phyloP scores from a whole-genome alignment of 306 rosid genomes.

The Castanopsis chinensis region DNA sequence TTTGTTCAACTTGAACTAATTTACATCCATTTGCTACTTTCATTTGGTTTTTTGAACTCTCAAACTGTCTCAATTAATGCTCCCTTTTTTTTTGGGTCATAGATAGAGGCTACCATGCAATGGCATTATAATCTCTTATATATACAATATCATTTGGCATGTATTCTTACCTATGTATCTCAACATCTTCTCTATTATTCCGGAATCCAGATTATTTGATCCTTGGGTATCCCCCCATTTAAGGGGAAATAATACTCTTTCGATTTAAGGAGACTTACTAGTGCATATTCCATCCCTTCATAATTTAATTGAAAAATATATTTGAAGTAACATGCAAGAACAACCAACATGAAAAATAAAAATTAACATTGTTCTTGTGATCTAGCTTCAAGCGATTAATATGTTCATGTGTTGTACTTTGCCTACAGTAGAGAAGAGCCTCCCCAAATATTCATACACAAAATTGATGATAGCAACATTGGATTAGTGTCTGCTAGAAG shows the following conservation, averaged over 20 bases:
- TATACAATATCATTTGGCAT: neutral
- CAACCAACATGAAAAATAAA: neutral
- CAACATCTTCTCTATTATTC: neutral
- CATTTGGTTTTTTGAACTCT: neutral
- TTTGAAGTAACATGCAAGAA: neutral
- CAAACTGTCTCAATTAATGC: neutral
- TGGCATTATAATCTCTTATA: too few relatives aligned
- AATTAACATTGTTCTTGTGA: neutral
- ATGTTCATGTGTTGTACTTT: neutral
- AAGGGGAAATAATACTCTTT: too few relatives aligned
- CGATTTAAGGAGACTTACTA: neutral
- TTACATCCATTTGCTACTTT: neutral
- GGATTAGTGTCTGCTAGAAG: conserved; percentile 44
- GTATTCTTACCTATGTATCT: conserved; percentile 1
- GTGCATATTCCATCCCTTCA: neutral
- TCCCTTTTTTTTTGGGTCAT: neutral
- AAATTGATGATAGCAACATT: conserved; percentile 24
- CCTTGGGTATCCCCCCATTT: neutral
- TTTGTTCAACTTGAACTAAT: neutral
- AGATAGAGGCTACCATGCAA: too few relatives aligned
- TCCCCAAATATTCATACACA: conserved; percentile 66
- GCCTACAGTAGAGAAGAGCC: conserved; percentile 51
- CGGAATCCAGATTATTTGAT: neutral
- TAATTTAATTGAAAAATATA: neutral
- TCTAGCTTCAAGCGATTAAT: neutral